Evolutionary conservation across 2,329 filamentous ascomycete species (phyloP), one percentile per base, ranked within the genome.

Genomic region (Rhynchosporium graminicola): DNA sequence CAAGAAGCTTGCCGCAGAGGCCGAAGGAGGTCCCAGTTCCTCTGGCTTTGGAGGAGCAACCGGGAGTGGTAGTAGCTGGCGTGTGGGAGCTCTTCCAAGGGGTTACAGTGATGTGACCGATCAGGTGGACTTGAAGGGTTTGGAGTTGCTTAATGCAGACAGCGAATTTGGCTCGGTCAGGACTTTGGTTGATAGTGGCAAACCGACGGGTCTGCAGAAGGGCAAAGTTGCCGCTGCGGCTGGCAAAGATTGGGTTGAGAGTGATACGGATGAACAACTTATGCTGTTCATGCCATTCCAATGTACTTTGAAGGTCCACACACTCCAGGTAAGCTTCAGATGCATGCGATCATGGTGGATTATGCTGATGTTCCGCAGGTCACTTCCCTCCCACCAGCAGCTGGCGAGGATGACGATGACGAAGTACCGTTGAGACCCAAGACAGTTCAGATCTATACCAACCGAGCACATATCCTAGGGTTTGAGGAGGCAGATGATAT

Each of bases 401-500:
- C 77, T 1, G 79, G 81, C 20, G 79, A 80, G 43, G 87, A 80
- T 45, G 87, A 88, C 57, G 87, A 91, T 57, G 88, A 92, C 46
- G 90, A 95, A 63, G 80, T 83, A 4, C 89, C 90, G 1, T 89
- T 92, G 81, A 85, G 94, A 68, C 95, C 95, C 8, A 89, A 86
- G 75, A 91, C 87, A 2, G 81, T 99, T 71, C 89, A 92, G 73
- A 80, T 99, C 59, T 99, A 92, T 78, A 89, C 87, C 68, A 99
- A 99, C 80, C 86, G 87, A 63, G 83, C 92, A 57, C 91, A 96
- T 74, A 95, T 96, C 72, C 85, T 99, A 63, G 92, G 94, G 6
- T 99, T 99, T 73, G 90, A 95, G 71, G 95, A 99, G 76, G 94
- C 94, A 43, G 94, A 97, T 63, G 91, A 94, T 72, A 88, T 90